Evolutionary conservation across 805 yeast species (phyloP).

Genomic region (Cyberlindnera amylophila): DNA sequence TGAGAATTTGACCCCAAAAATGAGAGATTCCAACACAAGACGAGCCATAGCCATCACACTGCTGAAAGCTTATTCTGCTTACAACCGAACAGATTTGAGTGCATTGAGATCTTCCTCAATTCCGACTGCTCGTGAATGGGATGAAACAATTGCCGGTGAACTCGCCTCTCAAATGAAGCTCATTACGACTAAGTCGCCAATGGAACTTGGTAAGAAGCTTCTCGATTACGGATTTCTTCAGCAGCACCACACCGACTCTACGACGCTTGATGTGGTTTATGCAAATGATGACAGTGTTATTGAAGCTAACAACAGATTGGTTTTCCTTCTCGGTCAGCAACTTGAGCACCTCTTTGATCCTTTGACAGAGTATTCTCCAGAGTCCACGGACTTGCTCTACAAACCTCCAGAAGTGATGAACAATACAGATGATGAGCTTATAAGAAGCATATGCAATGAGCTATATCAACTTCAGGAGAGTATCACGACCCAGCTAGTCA

Average conservation of each 20-base stretch:
- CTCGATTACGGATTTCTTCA: slow-evolving; percentile 57
- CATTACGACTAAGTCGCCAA: slow-evolving; percentile 49
- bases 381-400: slow-evolving; percentile 70
- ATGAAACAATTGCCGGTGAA: slow-evolving; percentile 82
- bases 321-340: slow-evolving; percentile 76
- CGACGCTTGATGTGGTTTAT: slow-evolving; percentile 73
- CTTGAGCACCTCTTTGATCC: slow-evolving; percentile 88
- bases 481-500: slow-evolving; percentile 62
- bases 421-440: slow-evolving; percentile 33
- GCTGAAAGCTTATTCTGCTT: slow-evolving; percentile 60
- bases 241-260: slow-evolving; percentile 43
- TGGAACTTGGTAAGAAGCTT: slow-evolving; percentile 52
- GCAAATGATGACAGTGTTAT: slow-evolving; percentile 46
- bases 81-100: slow-evolving; percentile 33
- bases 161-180: slow-evolving; percentile 64
- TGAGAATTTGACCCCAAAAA: slow-evolving; percentile 52
- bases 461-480: slow-evolving; percentile 68
- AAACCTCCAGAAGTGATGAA: slow-evolving; percentile 45
- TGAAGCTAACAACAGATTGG: slow-evolving; percentile 72
- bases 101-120: slow-evolving; percentile 11
- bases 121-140: slow-evolving; percentile 41
- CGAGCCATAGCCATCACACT: slow-evolving; percentile 72
- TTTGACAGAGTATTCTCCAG: slow-evolving; percentile 86
- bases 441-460: slow-evolving; percentile 60
- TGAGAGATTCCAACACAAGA: slow-evolving; percentile 56